Evolutionary conservation across 1,284 basidiomycete species (phyloP).

Genomic region (Fomitopsis palustris): DNA sequence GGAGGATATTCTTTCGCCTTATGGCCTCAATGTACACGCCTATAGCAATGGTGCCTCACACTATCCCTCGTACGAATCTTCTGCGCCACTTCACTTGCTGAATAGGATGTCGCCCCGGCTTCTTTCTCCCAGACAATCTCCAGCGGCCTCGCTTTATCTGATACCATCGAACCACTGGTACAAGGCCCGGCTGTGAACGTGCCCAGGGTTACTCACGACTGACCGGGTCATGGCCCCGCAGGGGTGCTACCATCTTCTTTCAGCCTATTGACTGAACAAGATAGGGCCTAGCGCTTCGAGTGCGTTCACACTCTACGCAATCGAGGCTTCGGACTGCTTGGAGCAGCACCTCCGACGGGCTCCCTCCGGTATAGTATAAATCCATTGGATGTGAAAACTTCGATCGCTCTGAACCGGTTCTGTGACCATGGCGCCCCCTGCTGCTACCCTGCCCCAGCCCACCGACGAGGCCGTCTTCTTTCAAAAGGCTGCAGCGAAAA

Average conservation of each 20-base stretch:
- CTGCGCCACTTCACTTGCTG: background rate
- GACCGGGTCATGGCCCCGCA: background rate
- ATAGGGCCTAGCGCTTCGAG: background rate
- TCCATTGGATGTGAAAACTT: background rate
- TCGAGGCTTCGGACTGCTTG: background rate
- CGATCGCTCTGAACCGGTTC: background rate
- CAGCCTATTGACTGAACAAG: background rate
- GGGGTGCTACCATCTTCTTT: background rate
- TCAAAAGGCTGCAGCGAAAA: slow-evolving; percentile 14
- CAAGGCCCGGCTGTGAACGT: background rate
- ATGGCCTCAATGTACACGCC: no score
- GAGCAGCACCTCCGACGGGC: background rate
- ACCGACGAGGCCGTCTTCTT: slow-evolving; percentile 22
- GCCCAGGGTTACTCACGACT: background rate
- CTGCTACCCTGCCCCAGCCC: slow-evolving; percentile 22
- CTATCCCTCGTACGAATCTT: background rate
- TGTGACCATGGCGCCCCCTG: slow-evolving; percentile 30
- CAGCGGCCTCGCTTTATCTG: background rate
- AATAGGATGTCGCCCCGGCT: background rate
- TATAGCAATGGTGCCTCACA: no score
- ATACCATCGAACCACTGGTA: background rate
- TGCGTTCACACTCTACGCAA: slow-evolving; percentile 2
- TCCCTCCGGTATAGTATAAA: background rate
- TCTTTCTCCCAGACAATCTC: slow-evolving; percentile 1
- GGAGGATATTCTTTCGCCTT: no score